Evolutionary conservation across 768 basidiomycete genomes (phyloP), one percentile per base, ranked within the genome.

Genomic region (Calocera cornea): DNA sequence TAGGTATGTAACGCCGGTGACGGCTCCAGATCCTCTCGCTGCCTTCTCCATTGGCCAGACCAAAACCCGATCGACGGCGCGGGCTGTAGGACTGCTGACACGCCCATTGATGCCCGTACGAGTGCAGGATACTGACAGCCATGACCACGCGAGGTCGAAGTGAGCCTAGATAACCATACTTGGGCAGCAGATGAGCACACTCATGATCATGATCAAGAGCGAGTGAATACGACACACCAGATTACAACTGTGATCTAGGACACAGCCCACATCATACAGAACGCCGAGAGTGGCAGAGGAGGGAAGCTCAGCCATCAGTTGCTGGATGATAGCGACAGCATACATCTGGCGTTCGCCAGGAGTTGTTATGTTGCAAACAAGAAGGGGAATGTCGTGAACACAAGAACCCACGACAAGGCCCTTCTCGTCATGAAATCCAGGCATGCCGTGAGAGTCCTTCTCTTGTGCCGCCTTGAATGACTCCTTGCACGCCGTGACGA

Each of bases 231-330:
- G 44, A 17, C 16, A 29, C 14, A 64, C 67, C 67, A 64, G 63
- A 33, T 68, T 31, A 65, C 41, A 34, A 72, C 70, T 3, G 65
- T 76, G 1, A 71, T 74, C 5, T 77, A 81, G 63, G 78, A 75
- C 74, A 76, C 77, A 54, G 75, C 76, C 0, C 76, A 80, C 69
- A 66, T 73, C 14, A 78, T 75, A 14, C 76, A 80, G 66, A 70
- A 73, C 33, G 68, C 75, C 1, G 74, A 79, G 50, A 77, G 77
- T 65, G 71, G 69, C 0, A 67, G 74, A 22, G 74, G 54, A 10
- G 10, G 69, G 69, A 12, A 69, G 63, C 19, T 69, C 41, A 2
- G 44, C 41, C 22, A 64, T 29, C 34, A 69, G 33, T 14, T 10
- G n/a, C 10, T 31, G 22, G 11, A 67, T 10, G n/a, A 69, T 22